Base-by-base conservation (phyloP, 2,329 filamentous ascomycete species). In the Aspergillus ustus region DNA sequence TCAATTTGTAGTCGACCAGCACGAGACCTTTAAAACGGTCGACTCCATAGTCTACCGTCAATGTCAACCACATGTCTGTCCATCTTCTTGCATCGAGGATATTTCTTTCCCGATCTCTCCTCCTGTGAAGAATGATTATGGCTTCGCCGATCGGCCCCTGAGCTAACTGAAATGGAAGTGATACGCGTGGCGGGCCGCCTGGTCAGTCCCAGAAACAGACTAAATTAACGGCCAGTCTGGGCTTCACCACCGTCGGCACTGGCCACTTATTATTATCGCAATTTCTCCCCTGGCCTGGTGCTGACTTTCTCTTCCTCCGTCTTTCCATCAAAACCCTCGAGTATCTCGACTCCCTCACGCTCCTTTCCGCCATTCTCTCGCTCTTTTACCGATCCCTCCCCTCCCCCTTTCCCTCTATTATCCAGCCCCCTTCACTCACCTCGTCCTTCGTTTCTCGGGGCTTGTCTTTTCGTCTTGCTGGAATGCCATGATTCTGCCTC, bases 121-220 rank as follows among this genome's bases (percentile, higher is more conserved):
- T 9, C 45, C 7, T 22, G 25, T 25, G 11, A 15, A 48, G 20
- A 48, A 48, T 48, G 22, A 48, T 48, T 25, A 48, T 22, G 46
- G 15, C 40, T n/a, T 22, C 51, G 61, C 37, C 61, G 57, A 60
- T 60, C 57, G 61, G 52, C 61, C 61, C 61, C 61, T 63, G 62
- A 64, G 37, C 55, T 37, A 54, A 55, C 59, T 62, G 59, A 64
- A 64, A 64, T 49, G 62, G 63, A 56, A 65, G 58, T 58, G 64
- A 66, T 66, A 62, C 60, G 64, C 64, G 64, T 64, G 57, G 58
- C 58, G 43, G 57, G 46, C 46, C 46, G 46, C 46, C 46, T 50
- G 15, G 44, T 46, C n/a, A 46, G 44, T 50, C 29, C 28, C 48
- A 45, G 20, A 51, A 58, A 43, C 22, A 51, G 31, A 58, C 60